Conservation (phyloP, 345 rosid genomes). For the Hibiscus trionum region DNA sequence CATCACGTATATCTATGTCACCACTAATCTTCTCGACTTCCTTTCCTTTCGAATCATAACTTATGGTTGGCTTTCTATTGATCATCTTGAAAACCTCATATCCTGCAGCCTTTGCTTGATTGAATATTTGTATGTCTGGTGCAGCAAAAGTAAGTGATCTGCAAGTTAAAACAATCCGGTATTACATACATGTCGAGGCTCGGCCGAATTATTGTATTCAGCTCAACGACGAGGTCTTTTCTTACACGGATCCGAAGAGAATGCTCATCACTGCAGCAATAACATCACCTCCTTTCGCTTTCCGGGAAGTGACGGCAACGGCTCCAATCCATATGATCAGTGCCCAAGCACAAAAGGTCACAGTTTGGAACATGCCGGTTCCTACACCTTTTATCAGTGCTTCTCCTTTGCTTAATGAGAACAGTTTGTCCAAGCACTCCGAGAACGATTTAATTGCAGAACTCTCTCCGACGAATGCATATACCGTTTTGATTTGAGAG, state of each 20-base stretch:
- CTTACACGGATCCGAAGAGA: constrained; percentile 63
- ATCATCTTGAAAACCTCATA: constrained; percentile 46
- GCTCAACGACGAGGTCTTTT: not conserved
- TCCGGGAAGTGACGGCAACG: constrained; percentile 26
- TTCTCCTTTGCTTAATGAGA: constrained; percentile 39
- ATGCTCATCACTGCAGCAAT: constrained; percentile 59
- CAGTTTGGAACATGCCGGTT: constrained; percentile 50
- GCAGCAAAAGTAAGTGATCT: constrained; percentile 62
- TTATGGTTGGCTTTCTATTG: constrained; percentile 33
- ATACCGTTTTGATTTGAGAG: constrained; percentile 56
- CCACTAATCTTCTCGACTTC: constrained; percentile 29
- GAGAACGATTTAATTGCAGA: constrained; percentile 35
- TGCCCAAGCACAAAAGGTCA: constrained; percentile 52
- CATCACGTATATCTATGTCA: constrained; percentile 32
- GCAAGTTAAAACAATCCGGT: constrained; percentile 8
- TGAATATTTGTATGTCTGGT: constrained; percentile 61
- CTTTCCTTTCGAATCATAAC: constrained; percentile 21
- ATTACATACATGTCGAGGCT: not conserved
- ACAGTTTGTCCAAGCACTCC: constrained; percentile 36
- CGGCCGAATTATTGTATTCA: not conserved
- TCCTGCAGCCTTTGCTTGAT: constrained; percentile 63
- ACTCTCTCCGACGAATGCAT: constrained; percentile 54
- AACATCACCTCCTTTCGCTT: constrained; percentile 45
- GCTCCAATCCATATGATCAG: constrained; percentile 58
- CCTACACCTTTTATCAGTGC: constrained; percentile 62